Percentiles rank a stretch among this genome's conserved stretches.
Evolutionary conservation across 169 alveolate genomes (phyloP).

Genomic region (Cryptosporidium tyzzeri): DNA sequence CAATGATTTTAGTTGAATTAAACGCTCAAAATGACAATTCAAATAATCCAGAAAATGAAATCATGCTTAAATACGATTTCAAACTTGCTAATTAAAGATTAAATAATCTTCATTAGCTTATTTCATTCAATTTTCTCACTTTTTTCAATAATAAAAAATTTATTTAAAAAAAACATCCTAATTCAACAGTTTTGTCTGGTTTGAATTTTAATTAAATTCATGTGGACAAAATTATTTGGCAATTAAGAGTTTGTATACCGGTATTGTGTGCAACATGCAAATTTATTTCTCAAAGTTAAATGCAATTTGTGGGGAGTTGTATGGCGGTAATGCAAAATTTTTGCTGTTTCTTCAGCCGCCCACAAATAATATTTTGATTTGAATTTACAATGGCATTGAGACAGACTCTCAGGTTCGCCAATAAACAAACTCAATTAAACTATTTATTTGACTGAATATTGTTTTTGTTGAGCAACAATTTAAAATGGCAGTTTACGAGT

Average conservation of each 20-base stretch:
- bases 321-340: not conserved
- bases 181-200: not conserved
- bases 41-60: not conserved
- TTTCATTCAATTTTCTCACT: not conserved
- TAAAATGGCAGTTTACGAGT: constrained; percentile 48
- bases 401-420: not conserved
- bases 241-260: not conserved
- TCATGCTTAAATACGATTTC: constrained; percentile 7
- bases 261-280: constrained; percentile 16
- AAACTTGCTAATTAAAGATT: not conserved
- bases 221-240: not conserved
- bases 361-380: not conserved
- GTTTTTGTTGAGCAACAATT: not conserved
- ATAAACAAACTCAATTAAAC: not conserved
- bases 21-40: not conserved
- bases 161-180: too few species aligned
- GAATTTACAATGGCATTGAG: not conserved
- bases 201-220: not conserved
- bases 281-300: not conserved
- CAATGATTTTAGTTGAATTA: constrained; percentile 54
- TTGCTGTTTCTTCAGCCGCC: not conserved
- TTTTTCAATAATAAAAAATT: not conserved
- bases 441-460: not conserved
- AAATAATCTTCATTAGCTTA: not conserved
- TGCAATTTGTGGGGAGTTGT: not conserved